These are phyloP conservation scores for Petunia axillaris DNA, from an alignment of 257 asterid genomes.

Conservation along the genomic window DNA sequence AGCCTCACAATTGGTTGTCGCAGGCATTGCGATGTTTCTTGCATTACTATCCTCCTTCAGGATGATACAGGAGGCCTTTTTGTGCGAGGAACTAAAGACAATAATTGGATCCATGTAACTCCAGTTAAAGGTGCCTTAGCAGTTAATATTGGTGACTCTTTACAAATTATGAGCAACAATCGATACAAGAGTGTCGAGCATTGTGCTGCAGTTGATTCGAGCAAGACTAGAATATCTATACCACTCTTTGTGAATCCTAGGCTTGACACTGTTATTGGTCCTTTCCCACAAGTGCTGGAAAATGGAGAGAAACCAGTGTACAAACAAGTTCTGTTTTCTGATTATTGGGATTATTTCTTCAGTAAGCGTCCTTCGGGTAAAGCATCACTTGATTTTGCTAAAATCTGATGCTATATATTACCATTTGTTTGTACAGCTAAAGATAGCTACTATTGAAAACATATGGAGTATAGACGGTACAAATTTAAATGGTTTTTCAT, in stretches of 20 bases:
- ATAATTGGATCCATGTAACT: slow-evolving; percentile 47
- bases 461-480: too few species aligned
- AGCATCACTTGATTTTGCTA: slow-evolving; percentile 45
- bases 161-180: slow-evolving; percentile 59
- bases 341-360: slow-evolving; percentile 52
- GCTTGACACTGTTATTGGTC: slow-evolving; percentile 41
- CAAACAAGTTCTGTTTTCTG: slow-evolving; percentile 41
- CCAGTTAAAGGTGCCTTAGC: slow-evolving; percentile 52
- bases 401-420: slow-evolving; percentile 30
- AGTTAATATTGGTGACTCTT: slow-evolving; percentile 47
- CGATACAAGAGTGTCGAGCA: slow-evolving; percentile 65
- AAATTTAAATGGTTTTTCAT: too few species aligned
- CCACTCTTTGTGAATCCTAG: slow-evolving; percentile 48
- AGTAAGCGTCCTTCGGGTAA: slow-evolving; percentile 52
- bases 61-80: slow-evolving; percentile 64
- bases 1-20: slow-evolving; percentile 51
- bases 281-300: slow-evolving; percentile 44
- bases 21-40: slow-evolving; percentile 49
- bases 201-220: slow-evolving; percentile 37
- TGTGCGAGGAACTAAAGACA: slow-evolving; percentile 37
- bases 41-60: slow-evolving; percentile 57
- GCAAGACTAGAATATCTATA: slow-evolving; percentile 46
- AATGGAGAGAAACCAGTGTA: slow-evolving; percentile 46
- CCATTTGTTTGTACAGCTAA: neutral
- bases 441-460: neutral